Evolutionary conservation across 345 rosid species (phyloP).

Genomic region (Tarenaya hassleriana): DNA sequence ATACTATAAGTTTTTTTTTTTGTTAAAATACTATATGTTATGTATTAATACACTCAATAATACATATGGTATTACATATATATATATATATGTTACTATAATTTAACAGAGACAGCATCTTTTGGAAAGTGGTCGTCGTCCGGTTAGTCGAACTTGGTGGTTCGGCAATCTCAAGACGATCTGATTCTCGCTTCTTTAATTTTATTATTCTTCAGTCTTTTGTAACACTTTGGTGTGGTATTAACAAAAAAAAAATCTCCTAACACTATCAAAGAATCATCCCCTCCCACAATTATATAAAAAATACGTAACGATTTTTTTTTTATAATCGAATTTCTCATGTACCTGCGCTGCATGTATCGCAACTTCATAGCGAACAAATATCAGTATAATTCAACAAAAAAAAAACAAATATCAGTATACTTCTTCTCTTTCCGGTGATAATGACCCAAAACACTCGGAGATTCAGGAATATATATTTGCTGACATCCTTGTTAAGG

Average conservation of each 20-base stretch:
- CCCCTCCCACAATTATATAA: no score
- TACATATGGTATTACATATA: slow-evolving; percentile 16
- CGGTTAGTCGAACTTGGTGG: slow-evolving; percentile 50
- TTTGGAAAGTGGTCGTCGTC: slow-evolving; percentile 90
- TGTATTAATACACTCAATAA: slow-evolving; percentile 23
- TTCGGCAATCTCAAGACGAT: slow-evolving; percentile 72
- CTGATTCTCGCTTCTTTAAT: slow-evolving; percentile 40
- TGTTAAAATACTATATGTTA: slow-evolving; percentile 1
- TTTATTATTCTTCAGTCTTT: slow-evolving; percentile 9
- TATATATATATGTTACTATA: slow-evolving; percentile 16
- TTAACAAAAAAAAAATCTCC: slow-evolving; percentile 47
- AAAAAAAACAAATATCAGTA: no score
- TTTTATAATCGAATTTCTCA: no score
- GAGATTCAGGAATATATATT: no score
- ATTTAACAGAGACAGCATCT: slow-evolving; percentile 46
- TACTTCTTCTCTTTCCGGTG: no score
- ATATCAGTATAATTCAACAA: no score
- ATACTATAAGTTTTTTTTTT: no score
- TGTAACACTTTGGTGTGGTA: slow-evolving; percentile 1
- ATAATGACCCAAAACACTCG: no score
- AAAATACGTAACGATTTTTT: no score
- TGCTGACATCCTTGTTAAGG: no score
- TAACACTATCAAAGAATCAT: slow-evolving; percentile 53
- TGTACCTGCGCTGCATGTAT: no score
- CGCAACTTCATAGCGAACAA: no score